These are phyloP conservation scores for Kwoniella shandongensis DNA, from an alignment of 768 basidiomycete genomes.

Conservation along the genomic window DNA sequence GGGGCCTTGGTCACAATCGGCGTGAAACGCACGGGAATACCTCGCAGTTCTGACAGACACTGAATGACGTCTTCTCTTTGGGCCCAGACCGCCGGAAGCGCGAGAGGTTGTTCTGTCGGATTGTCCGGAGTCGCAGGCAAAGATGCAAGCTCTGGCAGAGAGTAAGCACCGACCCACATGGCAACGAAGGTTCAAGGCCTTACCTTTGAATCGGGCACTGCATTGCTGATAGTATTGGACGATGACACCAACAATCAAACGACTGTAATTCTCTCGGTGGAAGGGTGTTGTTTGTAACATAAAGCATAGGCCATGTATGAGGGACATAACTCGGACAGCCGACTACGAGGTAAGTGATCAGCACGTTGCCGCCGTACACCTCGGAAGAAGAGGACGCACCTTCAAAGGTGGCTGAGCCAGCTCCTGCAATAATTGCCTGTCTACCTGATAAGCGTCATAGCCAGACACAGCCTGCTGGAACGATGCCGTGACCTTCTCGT, in stretches of 20 bases:
- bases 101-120: slow-evolving; percentile 57
- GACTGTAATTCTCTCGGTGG: slow-evolving; percentile 89
- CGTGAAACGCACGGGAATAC: slow-evolving; percentile 58
- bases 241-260: slow-evolving; percentile 88
- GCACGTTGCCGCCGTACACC: not conserved
- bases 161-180: slow-evolving; percentile 12
- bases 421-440: slow-evolving; percentile 65
- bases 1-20: not conserved
- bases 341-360: slow-evolving; percentile 59
- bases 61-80: slow-evolving; percentile 75
- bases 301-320: slow-evolving; percentile 85
- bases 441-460: slow-evolving; percentile 82
- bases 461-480: slow-evolving; percentile 84
- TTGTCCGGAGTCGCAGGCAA: slow-evolving; percentile 33
- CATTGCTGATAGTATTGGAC: slow-evolving; percentile 96
- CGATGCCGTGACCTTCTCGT: slow-evolving; percentile 83
- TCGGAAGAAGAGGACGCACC: slow-evolving; percentile 57
- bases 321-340: slow-evolving; percentile 75
- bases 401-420: slow-evolving; percentile 76
- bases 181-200: not conserved
- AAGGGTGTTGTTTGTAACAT: slow-evolving; percentile 92
- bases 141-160: slow-evolving; percentile 57
- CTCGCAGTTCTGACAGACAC: slow-evolving; percentile 68
- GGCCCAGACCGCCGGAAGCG: slow-evolving; percentile 67
- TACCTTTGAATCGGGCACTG: slow-evolving; percentile 79